Conservation (phyloP, 2,329 filamentous ascomycete genomes). For the Immersiporthe knoxdaviesiana region DNA sequence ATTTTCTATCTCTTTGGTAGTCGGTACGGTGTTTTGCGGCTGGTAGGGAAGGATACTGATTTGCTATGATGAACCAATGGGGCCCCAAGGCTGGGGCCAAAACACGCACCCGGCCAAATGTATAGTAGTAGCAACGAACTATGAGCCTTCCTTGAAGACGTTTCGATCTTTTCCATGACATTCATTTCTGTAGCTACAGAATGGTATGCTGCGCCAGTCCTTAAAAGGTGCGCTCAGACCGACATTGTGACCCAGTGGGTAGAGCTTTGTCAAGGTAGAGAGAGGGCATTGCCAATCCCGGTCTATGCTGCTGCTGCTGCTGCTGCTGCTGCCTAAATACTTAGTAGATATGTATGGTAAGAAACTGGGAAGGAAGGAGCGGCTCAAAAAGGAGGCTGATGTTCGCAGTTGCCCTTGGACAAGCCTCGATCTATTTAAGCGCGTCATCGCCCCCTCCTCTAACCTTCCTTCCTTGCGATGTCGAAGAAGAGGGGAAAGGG, state of each 20-base stretch:
- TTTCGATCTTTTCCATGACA: slow-evolving; percentile 14
- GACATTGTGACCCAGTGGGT: neutral
- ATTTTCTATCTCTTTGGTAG: slow-evolving; percentile 22
- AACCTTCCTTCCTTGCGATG: neutral
- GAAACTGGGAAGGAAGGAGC: neutral
- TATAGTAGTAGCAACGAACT: slow-evolving; percentile 19
- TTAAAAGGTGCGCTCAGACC: neutral
- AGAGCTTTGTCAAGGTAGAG: neutral
- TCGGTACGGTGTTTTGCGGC: slow-evolving; percentile 26
- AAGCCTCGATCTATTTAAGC: neutral
- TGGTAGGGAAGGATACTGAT: slow-evolving; percentile 22
- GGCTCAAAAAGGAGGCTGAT: neutral
- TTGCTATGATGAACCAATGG: slow-evolving; percentile 24
- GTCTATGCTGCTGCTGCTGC: neutral
- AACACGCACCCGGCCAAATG: slow-evolving; percentile 3
- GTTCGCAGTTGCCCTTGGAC: neutral
- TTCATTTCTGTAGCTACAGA: neutral
- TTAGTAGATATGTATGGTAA: neutral
- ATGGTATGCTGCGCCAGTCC: neutral
- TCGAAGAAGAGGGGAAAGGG: no score
- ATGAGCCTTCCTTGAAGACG: slow-evolving; percentile 14
- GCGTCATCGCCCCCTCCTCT: neutral
- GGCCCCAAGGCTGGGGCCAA: slow-evolving; percentile 5
- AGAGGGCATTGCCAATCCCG: neutral
- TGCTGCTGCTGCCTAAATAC: neutral